Evolutionary conservation across 345 rosid species (phyloP).

Genomic region (Pistacia integerrima): DNA sequence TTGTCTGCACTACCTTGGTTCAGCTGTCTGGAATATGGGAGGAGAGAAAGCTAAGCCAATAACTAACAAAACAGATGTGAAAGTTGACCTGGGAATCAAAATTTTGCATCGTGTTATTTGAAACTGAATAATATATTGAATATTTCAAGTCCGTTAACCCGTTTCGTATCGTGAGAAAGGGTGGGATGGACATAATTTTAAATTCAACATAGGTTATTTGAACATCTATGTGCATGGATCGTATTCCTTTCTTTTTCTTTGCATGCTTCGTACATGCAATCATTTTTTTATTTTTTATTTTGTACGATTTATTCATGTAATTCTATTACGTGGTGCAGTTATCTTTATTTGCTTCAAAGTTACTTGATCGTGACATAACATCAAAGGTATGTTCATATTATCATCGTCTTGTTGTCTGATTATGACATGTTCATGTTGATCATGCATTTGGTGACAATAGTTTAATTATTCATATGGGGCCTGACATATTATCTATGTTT

Average conservation of each 20-base stretch:
- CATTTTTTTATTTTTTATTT: neutral
- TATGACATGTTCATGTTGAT: neutral
- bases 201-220: too few relatives aligned
- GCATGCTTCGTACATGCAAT: neutral
- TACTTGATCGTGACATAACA: conserved; percentile 67
- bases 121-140: neutral
- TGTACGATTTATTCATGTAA: neutral
- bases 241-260: neutral
- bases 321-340: conserved; percentile 49
- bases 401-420: neutral
- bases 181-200: neutral
- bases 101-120: neutral
- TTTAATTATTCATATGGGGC: too few relatives aligned
- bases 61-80: too few relatives aligned
- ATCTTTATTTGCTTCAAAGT: conserved; percentile 67
- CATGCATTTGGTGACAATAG: too few relatives aligned
- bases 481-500: neutral
- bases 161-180: neutral
- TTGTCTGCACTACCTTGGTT: neutral
- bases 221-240: neutral
- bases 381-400: conserved; percentile 58
- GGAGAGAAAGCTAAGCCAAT: neutral
- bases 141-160: neutral
- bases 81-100: neutral
- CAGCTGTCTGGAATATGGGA: neutral